phyloP scores from a whole-genome alignment of 345 rosid genomes.

The Melastoma malabathricum region DNA sequence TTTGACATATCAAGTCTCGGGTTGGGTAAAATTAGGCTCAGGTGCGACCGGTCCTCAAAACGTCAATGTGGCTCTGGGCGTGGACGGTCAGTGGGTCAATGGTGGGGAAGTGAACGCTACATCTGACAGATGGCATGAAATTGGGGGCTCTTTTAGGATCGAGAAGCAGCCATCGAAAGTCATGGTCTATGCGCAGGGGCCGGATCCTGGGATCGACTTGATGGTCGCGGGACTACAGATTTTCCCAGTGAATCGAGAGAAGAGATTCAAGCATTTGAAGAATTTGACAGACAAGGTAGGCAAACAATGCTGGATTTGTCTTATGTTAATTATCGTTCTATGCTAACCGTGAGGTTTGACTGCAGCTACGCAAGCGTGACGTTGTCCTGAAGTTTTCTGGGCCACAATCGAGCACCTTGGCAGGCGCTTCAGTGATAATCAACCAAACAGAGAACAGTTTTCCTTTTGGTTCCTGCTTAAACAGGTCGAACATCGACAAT shows the following conservation, averaged over 20 bases:
- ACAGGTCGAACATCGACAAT: conserved; percentile 69
- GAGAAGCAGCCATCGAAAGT: conserved; percentile 80
- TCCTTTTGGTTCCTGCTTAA: conserved; percentile 79
- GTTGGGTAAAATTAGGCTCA: conserved; percentile 74
- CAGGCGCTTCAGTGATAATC: conserved; percentile 44
- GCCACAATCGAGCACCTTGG: conserved; percentile 21
- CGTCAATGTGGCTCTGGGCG: conserved; percentile 76
- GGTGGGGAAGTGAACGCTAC: conserved; percentile 77
- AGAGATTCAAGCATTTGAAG: conserved; percentile 54
- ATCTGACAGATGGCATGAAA: conserved; percentile 80
- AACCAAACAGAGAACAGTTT: conserved; percentile 58
- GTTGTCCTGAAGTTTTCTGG: conserved; percentile 58
- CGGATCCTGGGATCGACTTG: conserved; percentile 72
- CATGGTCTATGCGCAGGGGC: conserved; percentile 84
- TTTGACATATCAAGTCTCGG: conserved; percentile 80
- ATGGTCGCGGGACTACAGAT: conserved; percentile 84
- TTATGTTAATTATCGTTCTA: conserved; percentile 32
- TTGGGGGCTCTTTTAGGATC: conserved; percentile 82
- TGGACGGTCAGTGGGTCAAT: conserved; percentile 84
- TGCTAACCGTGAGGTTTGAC: not conserved
- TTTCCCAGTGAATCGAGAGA: conserved; percentile 54
- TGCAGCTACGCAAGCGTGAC: conserved; percentile 80
- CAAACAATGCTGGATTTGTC: too few species aligned
- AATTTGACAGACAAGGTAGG: conserved; percentile 61
- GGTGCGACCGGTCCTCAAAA: conserved; percentile 57